Conservation (phyloP, 768 basidiomycete species). For the Lactarius akahatsu region DNA sequence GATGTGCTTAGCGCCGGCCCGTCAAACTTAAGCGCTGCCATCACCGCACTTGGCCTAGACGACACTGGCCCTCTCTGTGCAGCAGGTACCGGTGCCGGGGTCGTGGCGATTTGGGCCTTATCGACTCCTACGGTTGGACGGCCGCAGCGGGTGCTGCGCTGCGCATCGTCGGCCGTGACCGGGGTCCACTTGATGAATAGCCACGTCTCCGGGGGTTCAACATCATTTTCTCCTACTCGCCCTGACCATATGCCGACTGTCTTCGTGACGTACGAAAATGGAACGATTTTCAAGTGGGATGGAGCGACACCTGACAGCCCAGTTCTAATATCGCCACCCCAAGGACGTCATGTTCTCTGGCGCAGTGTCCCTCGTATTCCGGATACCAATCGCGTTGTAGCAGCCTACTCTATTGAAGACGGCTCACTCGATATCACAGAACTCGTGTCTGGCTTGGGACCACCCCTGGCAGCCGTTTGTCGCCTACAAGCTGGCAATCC, state of each 20-base stretch:
- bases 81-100: conserved; percentile 67
- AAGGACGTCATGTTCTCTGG: conserved; percentile 45
- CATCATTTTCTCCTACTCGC: conserved; percentile 28
- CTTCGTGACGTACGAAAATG: conserved; percentile 52
- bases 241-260: conserved; percentile 29
- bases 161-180: conserved; percentile 48
- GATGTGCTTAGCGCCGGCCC: conserved; percentile 51
- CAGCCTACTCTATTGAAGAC: conserved; percentile 63
- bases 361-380: conserved; percentile 50
- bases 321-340: conserved; percentile 46
- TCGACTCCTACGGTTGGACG: conserved; percentile 38
- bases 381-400: conserved; percentile 47
- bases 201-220: conserved; percentile 26
- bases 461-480: conserved; percentile 47
- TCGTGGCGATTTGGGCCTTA: conserved; percentile 61
- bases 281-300: conserved; percentile 55
- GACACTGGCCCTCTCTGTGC: conserved; percentile 61
- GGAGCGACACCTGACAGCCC: conserved; percentile 35
- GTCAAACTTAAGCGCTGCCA: conserved; percentile 46
- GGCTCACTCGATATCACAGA: conserved; percentile 65
- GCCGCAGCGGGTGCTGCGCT: conserved; percentile 44
- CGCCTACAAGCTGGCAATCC: conserved; percentile 59
- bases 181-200: conserved; percentile 48
- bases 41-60: conserved; percentile 65
- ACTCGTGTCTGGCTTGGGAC: conserved; percentile 40